Conservation (phyloP, 2,329 filamentous ascomycete species). For the Esteya vermicola region DNA sequence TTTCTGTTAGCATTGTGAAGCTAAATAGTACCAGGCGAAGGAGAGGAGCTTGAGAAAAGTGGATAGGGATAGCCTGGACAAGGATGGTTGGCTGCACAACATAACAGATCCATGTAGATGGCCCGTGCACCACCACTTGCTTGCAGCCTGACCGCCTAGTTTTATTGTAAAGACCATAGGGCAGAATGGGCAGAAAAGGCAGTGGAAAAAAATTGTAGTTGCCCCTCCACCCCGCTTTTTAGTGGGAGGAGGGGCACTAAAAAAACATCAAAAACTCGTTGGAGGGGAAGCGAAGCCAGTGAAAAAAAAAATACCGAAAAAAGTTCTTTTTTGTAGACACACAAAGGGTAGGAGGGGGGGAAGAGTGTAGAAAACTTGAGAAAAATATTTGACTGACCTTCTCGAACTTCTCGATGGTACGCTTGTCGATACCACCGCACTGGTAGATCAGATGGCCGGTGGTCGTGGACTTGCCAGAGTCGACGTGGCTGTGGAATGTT, state of each 20-base stretch:
- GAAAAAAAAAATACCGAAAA: conserved; percentile 14
- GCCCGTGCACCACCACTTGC: conserved; percentile 5
- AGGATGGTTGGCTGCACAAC: too few relatives aligned
- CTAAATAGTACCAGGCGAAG: neutral
- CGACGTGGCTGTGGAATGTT: conserved; percentile 71
- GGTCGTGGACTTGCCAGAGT: conserved; percentile 98
- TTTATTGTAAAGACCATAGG: neutral
- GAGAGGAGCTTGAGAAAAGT: neutral
- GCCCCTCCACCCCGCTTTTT: conserved; percentile 11
- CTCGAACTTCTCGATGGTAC: conserved; percentile 99
- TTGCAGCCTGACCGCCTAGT: neutral
- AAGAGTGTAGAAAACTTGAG: neutral
- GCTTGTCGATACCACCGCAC: conserved; percentile 99
- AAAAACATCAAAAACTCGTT: neutral
- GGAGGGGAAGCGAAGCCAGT: conserved; percentile 3
- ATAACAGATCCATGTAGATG: too few relatives aligned
- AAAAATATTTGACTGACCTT: conserved; percentile 52
- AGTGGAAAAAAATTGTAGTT: conserved; percentile 5
- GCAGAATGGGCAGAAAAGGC: conserved; percentile 6
- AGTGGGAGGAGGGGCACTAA: neutral
- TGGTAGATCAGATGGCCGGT: conserved; percentile 98
- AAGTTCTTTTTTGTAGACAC: conserved; percentile 7
- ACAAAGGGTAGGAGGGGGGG: conserved; percentile 5
- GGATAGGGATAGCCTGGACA: too few relatives aligned
- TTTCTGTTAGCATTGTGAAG: conserved; percentile 10